A percentile compares a stretch with the other conserved stretches of the same genome.
Conservation (phyloP, 495 filamentous ascomycete genomes). For the Penicillium parvum region DNA sequence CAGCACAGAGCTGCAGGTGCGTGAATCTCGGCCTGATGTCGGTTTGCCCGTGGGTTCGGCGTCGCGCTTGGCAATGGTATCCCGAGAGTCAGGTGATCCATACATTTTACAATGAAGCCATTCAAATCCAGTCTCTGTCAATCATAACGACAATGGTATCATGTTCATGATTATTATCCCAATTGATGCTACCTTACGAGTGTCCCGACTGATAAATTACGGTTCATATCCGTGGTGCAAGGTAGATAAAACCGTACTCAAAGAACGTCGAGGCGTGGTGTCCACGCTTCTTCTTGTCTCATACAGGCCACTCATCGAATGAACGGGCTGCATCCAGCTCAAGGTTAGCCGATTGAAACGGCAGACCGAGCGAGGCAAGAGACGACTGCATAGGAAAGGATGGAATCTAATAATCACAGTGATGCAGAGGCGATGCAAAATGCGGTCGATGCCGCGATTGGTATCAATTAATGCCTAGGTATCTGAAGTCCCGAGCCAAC, state of each 20-base stretch:
- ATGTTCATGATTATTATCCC: too few species aligned
- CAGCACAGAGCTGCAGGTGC: neutral
- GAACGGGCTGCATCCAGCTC: slow-evolving; percentile 50
- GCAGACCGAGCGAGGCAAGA: slow-evolving; percentile 55
- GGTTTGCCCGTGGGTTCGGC: neutral
- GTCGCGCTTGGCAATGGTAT: neutral
- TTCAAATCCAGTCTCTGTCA: too few species aligned
- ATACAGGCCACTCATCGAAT: slow-evolving; percentile 28
- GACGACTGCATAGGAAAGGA: slow-evolving; percentile 23
- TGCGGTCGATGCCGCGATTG: slow-evolving; percentile 14
- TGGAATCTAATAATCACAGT: neutral
- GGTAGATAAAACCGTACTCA: slow-evolving; percentile 50
- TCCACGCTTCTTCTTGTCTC: slow-evolving; percentile 46
- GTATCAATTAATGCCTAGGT: slow-evolving; percentile 28
- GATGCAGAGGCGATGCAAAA: neutral
- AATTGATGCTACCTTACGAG: too few species aligned
- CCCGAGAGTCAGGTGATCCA: neutral
- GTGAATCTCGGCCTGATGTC: neutral
- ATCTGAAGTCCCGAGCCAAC: slow-evolving; percentile 26
- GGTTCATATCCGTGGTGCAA: slow-evolving; percentile 36
- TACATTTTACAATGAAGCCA: too few species aligned
- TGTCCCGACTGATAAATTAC: slow-evolving; percentile 55
- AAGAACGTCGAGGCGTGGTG: slow-evolving; percentile 42
- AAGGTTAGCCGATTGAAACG: slow-evolving; percentile 47
- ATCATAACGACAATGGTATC: too few species aligned